Evolutionary conservation across 805 yeast genomes (phyloP).

Genomic region (Metschnikowia corniflorae): DNA sequence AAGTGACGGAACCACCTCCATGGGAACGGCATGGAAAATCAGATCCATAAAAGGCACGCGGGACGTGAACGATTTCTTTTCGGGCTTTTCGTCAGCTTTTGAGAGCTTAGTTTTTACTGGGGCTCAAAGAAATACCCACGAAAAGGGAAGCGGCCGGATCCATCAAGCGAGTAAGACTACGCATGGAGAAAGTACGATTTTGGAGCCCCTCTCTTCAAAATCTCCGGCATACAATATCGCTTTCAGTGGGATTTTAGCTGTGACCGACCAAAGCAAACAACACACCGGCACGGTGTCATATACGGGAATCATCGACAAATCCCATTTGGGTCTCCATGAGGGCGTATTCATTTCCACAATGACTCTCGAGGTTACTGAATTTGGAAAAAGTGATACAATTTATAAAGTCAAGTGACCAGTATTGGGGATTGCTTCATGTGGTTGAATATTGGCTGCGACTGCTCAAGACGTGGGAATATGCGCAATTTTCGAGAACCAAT

Average conservation of each 20-base stretch:
- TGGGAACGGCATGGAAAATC: constrained; percentile 24
- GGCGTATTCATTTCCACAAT: constrained; percentile 29
- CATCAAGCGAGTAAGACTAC: constrained; percentile 22
- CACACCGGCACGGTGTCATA: constrained; percentile 22
- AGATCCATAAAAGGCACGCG: constrained; percentile 24
- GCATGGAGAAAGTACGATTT: constrained; percentile 21
- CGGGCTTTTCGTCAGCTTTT: constrained; percentile 24
- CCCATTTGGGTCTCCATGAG: constrained; percentile 28
- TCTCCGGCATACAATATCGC: constrained; percentile 18
- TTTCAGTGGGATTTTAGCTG: constrained; percentile 24
- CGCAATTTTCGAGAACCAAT: too few relatives aligned
- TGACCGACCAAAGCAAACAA: constrained; percentile 19
- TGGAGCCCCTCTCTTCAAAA: not conserved
- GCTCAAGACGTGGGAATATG: too few relatives aligned
- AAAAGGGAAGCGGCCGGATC: constrained; percentile 23
- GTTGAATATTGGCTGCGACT: too few relatives aligned
- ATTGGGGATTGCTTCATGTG: too few relatives aligned
- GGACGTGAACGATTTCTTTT: constrained; percentile 18
- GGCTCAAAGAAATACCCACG: constrained; percentile 24
- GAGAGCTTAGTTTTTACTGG: constrained; percentile 23
- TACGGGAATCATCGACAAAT: constrained; percentile 28
- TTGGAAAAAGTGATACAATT: constrained; percentile 5
- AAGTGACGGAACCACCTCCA: constrained; percentile 3
- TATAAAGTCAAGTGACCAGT: constrained; percentile 10
- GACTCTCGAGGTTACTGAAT: constrained; percentile 16